phyloP scores from a whole-genome alignment of 768 basidiomycete genomes.

The Amanita fuliginea region DNA sequence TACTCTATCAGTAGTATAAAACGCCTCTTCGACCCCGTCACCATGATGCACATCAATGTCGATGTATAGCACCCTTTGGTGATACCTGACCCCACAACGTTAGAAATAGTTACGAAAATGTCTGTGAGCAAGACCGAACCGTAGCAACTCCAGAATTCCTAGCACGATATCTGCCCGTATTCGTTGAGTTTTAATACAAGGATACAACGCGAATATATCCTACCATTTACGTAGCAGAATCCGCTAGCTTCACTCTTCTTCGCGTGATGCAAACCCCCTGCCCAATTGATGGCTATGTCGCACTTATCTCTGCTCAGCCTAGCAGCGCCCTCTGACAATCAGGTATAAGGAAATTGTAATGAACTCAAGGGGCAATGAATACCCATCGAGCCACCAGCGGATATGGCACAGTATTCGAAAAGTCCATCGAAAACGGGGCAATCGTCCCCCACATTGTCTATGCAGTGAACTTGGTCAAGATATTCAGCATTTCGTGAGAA shows the following conservation, averaged over 20 bases:
- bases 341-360: constrained; percentile 1
- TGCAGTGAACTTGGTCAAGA: neutral
- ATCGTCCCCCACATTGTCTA: constrained; percentile 97
- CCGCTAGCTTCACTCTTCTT: constrained; percentile 99
- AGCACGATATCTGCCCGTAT: constrained; percentile 79
- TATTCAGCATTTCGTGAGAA: neutral
- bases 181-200: neutral
- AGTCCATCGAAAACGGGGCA: constrained; percentile 98
- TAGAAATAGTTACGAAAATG: neutral
- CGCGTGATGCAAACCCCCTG: constrained; percentile 95
- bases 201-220: neutral
- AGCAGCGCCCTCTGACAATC: constrained; percentile 84
- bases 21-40: constrained; percentile 98
- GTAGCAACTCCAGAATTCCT: constrained; percentile 86
- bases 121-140: constrained; percentile 30
- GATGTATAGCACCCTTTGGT: constrained; percentile 90
- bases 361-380: constrained; percentile 15
- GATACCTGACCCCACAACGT: constrained; percentile 49
- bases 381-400: constrained; percentile 99
- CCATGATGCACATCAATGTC: constrained; percentile 99
- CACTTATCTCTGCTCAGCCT: constrained; percentile 92
- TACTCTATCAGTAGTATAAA: constrained; percentile 96
- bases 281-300: constrained; percentile 99
- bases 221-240: constrained; percentile 98
- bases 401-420: constrained; percentile 98